Evolutionary conservation across 345 rosid genomes (phyloP).

Genomic region (Salix viminalis): DNA sequence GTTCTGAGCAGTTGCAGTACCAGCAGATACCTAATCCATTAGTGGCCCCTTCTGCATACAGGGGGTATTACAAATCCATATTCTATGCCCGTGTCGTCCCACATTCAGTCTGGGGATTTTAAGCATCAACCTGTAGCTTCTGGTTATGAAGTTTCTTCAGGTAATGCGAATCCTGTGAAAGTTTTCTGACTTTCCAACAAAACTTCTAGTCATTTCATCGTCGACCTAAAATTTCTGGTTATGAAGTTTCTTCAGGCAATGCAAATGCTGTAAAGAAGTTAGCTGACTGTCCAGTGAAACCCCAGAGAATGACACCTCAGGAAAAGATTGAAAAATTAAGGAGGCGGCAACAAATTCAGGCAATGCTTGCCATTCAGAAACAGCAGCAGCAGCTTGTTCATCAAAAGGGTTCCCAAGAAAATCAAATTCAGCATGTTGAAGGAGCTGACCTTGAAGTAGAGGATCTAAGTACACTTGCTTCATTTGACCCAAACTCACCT

Average conservation of each 20-base stretch:
- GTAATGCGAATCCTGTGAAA: conserved; percentile 34
- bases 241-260: conserved; percentile 43
- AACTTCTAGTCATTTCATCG: conserved; percentile 1
- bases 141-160: conserved; percentile 45
- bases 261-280: conserved; percentile 36
- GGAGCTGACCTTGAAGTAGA: conserved; percentile 43
- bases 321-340: conserved; percentile 90
- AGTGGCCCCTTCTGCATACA: conserved; percentile 41
- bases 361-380: conserved; percentile 88
- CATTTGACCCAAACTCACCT: conserved; percentile 52
- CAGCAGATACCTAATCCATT: conserved; percentile 46
- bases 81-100: conserved; percentile 50
- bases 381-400: conserved; percentile 69
- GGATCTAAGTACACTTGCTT: conserved; percentile 41
- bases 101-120: conserved; percentile 43
- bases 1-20: conserved; percentile 45
- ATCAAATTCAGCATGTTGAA: conserved; percentile 40
- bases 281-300: conserved; percentile 34
- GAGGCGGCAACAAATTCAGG: conserved; percentile 94
- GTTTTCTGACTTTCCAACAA: conserved; percentile 36
- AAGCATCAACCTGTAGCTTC: conserved; percentile 45
- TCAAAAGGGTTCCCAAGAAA: conserved; percentile 42
- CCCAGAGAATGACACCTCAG: conserved; percentile 82
- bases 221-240: conserved; percentile 17
- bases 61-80: conserved; percentile 51